phyloP scores from a whole-genome alignment of 805 yeast species.

The Spathaspora passalidarum region DNA sequence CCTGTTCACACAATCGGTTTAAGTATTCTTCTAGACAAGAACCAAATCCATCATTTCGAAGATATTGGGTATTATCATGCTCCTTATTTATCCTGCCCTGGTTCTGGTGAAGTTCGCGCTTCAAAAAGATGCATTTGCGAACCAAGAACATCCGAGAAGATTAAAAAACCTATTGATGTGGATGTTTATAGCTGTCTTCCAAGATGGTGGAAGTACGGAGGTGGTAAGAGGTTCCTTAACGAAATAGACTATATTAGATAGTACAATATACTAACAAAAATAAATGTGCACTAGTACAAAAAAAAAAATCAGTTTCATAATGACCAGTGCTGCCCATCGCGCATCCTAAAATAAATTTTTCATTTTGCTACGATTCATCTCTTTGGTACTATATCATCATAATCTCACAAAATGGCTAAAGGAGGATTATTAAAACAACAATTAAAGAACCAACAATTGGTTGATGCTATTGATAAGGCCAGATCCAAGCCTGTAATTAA shows the following conservation, averaged over 20 bases:
- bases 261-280: not conserved
- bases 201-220: slow-evolving; percentile 74
- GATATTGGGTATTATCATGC: slow-evolving; percentile 44
- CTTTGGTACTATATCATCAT: not conserved
- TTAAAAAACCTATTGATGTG: slow-evolving; percentile 32
- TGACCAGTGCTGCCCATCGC: no score
- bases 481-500: slow-evolving; percentile 19
- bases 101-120: slow-evolving; percentile 27
- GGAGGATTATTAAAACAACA: slow-evolving; percentile 28
- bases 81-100: slow-evolving; percentile 42
- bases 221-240: slow-evolving; percentile 56
- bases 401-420: slow-evolving; percentile 22
- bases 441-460: slow-evolving; percentile 25
- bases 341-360: slow-evolving; percentile 3
- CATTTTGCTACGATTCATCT: not conserved
- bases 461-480: slow-evolving; percentile 22
- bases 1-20: slow-evolving; percentile 43
- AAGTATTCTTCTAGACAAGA: slow-evolving; percentile 31
- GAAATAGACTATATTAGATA: slow-evolving; percentile 27
- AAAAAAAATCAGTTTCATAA: slow-evolving; percentile 1
- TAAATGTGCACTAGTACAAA: not conserved
- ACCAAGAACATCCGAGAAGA: slow-evolving; percentile 14
- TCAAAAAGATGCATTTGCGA: slow-evolving; percentile 39
- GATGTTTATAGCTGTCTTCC: slow-evolving; percentile 61
- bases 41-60: slow-evolving; percentile 41